These are phyloP conservation scores for Ottelia alismoides DNA, from an alignment of 106 monocot genomes.

Conservation along the genomic window DNA sequence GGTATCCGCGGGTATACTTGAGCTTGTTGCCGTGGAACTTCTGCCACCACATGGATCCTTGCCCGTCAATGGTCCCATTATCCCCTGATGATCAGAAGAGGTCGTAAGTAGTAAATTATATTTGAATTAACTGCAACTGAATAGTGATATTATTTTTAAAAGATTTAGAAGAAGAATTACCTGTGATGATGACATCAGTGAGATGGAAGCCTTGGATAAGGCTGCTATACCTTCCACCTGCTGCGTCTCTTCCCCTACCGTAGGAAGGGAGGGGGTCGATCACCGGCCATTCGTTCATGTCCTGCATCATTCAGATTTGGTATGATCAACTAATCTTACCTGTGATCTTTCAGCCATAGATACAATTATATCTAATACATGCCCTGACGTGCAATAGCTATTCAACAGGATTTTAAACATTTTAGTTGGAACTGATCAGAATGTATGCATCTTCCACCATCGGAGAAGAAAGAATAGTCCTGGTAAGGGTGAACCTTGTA, in stretches of 20 bases:
- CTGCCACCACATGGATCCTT: constrained; percentile 56
- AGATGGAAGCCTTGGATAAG: constrained; percentile 46
- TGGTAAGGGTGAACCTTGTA: too few species aligned
- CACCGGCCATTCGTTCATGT: constrained; percentile 53
- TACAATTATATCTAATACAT: too few species aligned
- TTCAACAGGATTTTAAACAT: too few species aligned
- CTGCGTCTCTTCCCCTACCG: constrained; percentile 41
- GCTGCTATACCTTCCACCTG: constrained; percentile 48
- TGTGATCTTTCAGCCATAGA: too few species aligned
- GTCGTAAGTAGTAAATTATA: too few species aligned
- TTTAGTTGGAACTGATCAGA: too few species aligned
- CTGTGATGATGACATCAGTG: constrained; percentile 71
- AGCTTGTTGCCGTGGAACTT: constrained; percentile 41
- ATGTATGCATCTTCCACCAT: too few species aligned
- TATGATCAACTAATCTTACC: too few species aligned
- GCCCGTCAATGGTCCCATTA: constrained; percentile 76
- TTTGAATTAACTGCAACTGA: background rate
- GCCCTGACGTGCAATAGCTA: too few species aligned
- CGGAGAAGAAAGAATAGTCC: too few species aligned
- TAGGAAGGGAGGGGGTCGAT: constrained; percentile 53
- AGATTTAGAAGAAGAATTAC: constrained; percentile 13
- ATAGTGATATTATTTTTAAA: background rate
- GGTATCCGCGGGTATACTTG: constrained; percentile 58
- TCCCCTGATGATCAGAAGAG: constrained; percentile 21
- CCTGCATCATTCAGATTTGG: too few species aligned